phyloP scores from a whole-genome alignment of 495 filamentous ascomycete species.

The Aspergillus avenaceus region DNA sequence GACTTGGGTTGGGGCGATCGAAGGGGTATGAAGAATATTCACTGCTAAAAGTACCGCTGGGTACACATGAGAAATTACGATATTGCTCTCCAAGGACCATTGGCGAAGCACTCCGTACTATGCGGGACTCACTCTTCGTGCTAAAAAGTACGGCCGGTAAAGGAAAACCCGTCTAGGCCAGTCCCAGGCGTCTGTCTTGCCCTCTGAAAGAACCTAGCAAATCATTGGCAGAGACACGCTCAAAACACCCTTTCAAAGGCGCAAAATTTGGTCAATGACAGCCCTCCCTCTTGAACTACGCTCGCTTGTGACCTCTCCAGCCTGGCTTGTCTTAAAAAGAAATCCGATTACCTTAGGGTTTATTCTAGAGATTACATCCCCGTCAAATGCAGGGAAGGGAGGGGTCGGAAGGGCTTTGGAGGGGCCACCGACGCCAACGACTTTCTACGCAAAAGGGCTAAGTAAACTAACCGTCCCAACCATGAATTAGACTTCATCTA shows the following conservation, averaged over 20 bases:
- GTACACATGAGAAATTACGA: slow-evolving; percentile 16
- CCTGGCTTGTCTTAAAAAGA: slow-evolving; percentile 7
- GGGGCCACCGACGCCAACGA: slow-evolving; percentile 14
- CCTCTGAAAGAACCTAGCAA: slow-evolving; percentile 9
- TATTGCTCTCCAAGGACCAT: slow-evolving; percentile 19
- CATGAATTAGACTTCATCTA: background rate
- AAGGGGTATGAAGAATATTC: slow-evolving; percentile 13
- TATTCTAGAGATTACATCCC: slow-evolving; percentile 13
- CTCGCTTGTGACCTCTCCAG: too few species aligned
- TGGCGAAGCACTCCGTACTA: slow-evolving; percentile 16
- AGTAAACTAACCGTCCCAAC: background rate
- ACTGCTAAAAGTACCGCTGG: slow-evolving; percentile 12
- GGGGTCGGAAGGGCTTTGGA: slow-evolving; percentile 15
- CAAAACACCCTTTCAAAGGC: slow-evolving; percentile 2
- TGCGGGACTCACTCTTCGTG: slow-evolving; percentile 27
- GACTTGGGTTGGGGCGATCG: slow-evolving; percentile 11
- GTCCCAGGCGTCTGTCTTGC: slow-evolving; percentile 12
- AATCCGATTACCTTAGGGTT: slow-evolving; percentile 4
- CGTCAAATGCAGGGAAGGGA: slow-evolving; percentile 13
- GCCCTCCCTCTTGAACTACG: background rate
- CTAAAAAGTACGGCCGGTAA: slow-evolving; percentile 29
- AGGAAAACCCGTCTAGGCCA: slow-evolving; percentile 19
- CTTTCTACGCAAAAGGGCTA: slow-evolving; percentile 1
- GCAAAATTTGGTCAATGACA: slow-evolving; percentile 2
- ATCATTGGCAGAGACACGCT: slow-evolving; percentile 9